Evolutionary conservation across 441 rosid species (phyloP), one percentile per base, ranked within the genome.

Genomic region (Sinapis alba): DNA sequence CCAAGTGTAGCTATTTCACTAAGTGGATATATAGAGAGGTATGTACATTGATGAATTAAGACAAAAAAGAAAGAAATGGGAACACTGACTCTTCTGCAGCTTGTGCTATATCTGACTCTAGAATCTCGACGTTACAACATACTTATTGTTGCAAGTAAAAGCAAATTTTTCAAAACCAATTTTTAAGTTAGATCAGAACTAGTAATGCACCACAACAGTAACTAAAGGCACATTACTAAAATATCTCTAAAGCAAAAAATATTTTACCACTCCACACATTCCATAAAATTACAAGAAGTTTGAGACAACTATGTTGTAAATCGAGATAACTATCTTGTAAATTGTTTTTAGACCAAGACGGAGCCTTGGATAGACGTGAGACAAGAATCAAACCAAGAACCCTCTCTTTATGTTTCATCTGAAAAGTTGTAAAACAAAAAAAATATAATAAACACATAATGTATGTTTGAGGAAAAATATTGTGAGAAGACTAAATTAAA

Each of bases 321-420:
- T 26, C 4, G n/a, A n/a, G n/a, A n/a, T n/a, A n/a, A n/a, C n/a
- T n/a, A n/a, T n/a, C n/a, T n/a, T n/a, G n/a, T n/a, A n/a, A n/a
- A n/a, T n/a, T n/a, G n/a, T 5, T 26, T 26, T n/a, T 5, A 26
- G 27, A 26, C 27, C 27, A 26, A 3, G 77, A 54, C 94, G n/a
- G n/a, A n/a, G n/a, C n/a, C n/a, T n/a, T n/a, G n/a, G n/a, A n/a
- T n/a, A n/a, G n/a, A n/a, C n/a, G n/a, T n/a, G n/a, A n/a, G n/a
- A n/a, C n/a, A n/a, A n/a, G n/a, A n/a, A n/a, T n/a, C n/a, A n/a
- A n/a, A n/a, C n/a, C 94, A 20, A 83, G 78, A 69, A 89, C 92
- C 0, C 89, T 85, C 16, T 84, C 87, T 73, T 88, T 85, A 73
- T 89, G 80, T 83, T 87, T 89, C 90, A 88, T 81, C 94, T 89